Base-by-base conservation (phyloP, 2,329 filamentous ascomycete species). In the Trichophyton mentagrophytes region DNA sequence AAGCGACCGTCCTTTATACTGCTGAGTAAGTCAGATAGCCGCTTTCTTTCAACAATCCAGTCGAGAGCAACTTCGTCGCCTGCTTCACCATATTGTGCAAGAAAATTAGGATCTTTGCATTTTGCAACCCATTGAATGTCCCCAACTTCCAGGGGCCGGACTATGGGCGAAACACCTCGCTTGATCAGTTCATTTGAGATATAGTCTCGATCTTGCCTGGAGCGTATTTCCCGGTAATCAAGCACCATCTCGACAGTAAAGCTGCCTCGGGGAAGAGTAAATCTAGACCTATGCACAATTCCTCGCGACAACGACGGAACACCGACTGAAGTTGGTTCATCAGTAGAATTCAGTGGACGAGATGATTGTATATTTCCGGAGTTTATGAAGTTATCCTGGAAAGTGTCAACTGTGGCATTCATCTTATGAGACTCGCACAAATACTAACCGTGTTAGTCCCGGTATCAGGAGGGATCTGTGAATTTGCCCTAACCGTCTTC, bases 1-100 rank as follows among this genome's bases (percentile, higher is more conserved):
- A 90, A 92, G 1, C 89, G 84, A 0, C 88, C 87, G 64, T 92
- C 89, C 71, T 88, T 90, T 73, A 93, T 89, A 64, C 87, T 90
- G 58, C 80, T 77, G n/a, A 92, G 80, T 55, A 93, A 75, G 70
- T 93, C 89, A 68, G 92, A 88, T 0, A 91, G 79, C 7, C 89
- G 80, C 70, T 93, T 93, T 63, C 89, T 81, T 73, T 93, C 89
- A 1, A 90, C 81, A 51, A 93, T 88, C 79, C 85, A 89, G 71
- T 92, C 88, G 3, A 93, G 77, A 55, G 90, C 83, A 11, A 92
- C 73, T 70, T 91, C 88, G 15, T 85, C 84, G 13, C 72, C 72
- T 69, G 76, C 75, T 62, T 77, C 76, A 11, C 85, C 85, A 58
- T 81, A 75, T 3, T 76, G 76, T 1, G 78, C 67, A 3, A 89